Base-by-base conservation (phyloP, 163 green algal genomes). In the Volvox carteri region DNA sequence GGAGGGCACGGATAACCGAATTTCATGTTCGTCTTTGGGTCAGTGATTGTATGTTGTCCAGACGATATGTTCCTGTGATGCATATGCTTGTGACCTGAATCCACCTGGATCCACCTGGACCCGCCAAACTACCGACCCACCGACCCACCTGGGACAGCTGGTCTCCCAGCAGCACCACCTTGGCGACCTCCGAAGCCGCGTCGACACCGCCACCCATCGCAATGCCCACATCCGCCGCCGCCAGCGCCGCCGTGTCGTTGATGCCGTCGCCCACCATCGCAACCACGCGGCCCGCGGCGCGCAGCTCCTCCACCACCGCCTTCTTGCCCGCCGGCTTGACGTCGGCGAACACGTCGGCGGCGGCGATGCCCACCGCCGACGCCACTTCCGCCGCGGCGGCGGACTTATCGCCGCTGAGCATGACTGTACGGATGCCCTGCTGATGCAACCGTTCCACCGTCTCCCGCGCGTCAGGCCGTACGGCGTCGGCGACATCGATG, bases 211-310 rank as follows among this genome's bases (percentile, higher is more conserved):
- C 95, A 7, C 94, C 97, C 97, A 99, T 98, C 14, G 98, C 98
- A n/a, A 99, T 97, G 83, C 98, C 98, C 4, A 99, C 96, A 83
- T 99, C 91, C 1, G 98, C 96, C 42, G 93, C 92, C 21, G 98
- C 98, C 23, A 99, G 95, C 11, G 98, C 97, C 1, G 96, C 96
- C 18, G 98, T 97, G 91, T 99, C 98, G 79, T 99, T 99, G 60
- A 99, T 94, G 46, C 98, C 98, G 78, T 99, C 98, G 2, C 98
- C 98, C 37, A 99, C 97, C 98, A 99, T 99, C 12, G 96, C 97
- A 46, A 99, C 98, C 0, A 83, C 86, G 33, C 78, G 70, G 23
- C 91, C 91, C 44, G 39, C 16, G 8, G 77, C 54, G 62, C 92
- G 91, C 62, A 98, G 91, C 25, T 90, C 12, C 84, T 94, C 78